Evolutionary conservation across 2,329 filamentous ascomycete species (phyloP).

Genomic region (Clarireedia homoeocarpa): DNA sequence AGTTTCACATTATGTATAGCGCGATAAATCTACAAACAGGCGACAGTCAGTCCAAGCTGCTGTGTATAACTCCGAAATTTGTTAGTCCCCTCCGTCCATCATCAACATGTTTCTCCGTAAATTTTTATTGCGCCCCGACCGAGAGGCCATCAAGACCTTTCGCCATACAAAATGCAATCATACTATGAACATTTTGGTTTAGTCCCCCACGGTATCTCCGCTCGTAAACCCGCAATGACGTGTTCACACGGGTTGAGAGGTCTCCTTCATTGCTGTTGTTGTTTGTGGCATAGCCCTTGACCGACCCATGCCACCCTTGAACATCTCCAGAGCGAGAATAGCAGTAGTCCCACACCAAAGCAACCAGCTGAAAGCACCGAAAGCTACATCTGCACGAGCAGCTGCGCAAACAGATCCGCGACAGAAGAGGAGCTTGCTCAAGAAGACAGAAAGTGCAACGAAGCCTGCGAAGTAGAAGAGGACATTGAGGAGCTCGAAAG

Average conservation of each 20-base stretch:
- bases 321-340: constrained; percentile 39
- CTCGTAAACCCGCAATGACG: background rate
- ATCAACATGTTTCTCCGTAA: background rate
- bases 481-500: constrained; percentile 43
- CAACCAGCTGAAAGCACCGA: constrained; percentile 45
- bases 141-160: constrained; percentile 6
- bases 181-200: too few species aligned
- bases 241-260: constrained; percentile 9
- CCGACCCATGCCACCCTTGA: constrained; percentile 32
- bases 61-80: background rate
- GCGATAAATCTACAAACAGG: background rate
- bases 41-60: constrained; percentile 5
- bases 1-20: constrained; percentile 3
- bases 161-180: background rate
- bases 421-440: constrained; percentile 48
- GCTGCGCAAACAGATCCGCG: constrained; percentile 48
- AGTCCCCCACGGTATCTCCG: background rate
- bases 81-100: background rate
- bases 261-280: constrained; percentile 24
- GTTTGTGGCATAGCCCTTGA: constrained; percentile 24
- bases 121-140: background rate
- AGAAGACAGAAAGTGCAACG: constrained; percentile 49
- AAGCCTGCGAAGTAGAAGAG: constrained; percentile 54
- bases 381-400: constrained; percentile 45
- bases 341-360: constrained; percentile 44